phyloP scores from a whole-genome alignment of 116 monocot species.

The Dioscorea cayenensis region DNA sequence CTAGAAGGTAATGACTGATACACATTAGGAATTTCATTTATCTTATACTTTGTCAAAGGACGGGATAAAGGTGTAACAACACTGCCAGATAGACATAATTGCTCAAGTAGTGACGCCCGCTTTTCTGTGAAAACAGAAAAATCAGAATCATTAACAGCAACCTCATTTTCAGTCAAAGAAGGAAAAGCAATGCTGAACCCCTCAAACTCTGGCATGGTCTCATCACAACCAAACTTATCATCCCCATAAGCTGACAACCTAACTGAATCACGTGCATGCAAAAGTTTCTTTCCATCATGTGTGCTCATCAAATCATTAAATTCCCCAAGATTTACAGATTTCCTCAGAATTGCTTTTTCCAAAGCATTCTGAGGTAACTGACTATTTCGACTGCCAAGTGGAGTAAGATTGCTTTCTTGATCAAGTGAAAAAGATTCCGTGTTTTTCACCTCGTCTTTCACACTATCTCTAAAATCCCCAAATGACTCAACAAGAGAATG shows the following conservation, averaged over 20 bases:
- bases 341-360: background rate
- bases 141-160: conserved; percentile 18
- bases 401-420: background rate
- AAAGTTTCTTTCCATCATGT: background rate
- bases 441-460: background rate
- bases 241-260: background rate
- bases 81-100: conserved; percentile 21
- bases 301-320: background rate
- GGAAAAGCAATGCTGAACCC: conserved; percentile 41
- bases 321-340: background rate
- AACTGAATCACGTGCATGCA: conserved; percentile 5
- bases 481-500: no score
- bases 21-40: conserved; percentile 25
- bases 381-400: background rate
- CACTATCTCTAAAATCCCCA: background rate
- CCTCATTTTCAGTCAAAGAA: conserved; percentile 11
- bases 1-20: conserved; percentile 35
- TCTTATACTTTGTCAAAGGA: conserved; percentile 31
- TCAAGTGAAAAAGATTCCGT: background rate
- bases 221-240: conserved; percentile 11
- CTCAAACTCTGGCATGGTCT: conserved; percentile 53
- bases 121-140: conserved; percentile 27
- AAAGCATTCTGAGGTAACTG: background rate
- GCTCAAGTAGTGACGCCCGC: conserved; percentile 25
- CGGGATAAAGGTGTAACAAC: conserved; percentile 16